Conservation (phyloP, 75 land plant species). For the Ceratopteris richardii region DNA sequence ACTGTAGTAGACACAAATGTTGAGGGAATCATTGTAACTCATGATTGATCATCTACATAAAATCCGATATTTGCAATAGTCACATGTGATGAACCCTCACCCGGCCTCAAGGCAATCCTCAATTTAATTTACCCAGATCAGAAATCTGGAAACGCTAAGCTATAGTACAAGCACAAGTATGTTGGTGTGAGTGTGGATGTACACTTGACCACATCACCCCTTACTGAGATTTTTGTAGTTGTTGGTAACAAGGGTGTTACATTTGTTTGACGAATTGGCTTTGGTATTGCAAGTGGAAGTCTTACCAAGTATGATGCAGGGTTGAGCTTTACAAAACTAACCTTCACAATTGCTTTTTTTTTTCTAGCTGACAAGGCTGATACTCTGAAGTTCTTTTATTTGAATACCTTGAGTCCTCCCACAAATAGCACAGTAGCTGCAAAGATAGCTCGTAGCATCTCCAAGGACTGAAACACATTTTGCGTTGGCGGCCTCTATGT, state of each 20-base stretch:
- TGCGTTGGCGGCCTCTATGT: slow-evolving; percentile 40
- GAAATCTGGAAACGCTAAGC: slow-evolving; percentile 74
- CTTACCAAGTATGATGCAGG: slow-evolving; percentile 55
- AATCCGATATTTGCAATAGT: slow-evolving; percentile 53
- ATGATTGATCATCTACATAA: too few species aligned
- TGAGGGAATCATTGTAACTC: too few species aligned
- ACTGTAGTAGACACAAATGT: too few species aligned
- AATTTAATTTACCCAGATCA: slow-evolving; percentile 72
- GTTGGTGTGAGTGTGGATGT: slow-evolving; percentile 44
- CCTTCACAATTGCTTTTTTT: slow-evolving; percentile 39
- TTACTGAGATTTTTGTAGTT: slow-evolving; percentile 41
- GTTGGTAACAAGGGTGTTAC: slow-evolving; percentile 36
- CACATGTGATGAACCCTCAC: slow-evolving; percentile 53
- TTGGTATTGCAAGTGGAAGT: slow-evolving; percentile 47
- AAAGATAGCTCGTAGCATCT: slow-evolving; percentile 45
- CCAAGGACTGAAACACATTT: slow-evolving; percentile 39
- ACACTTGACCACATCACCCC: slow-evolving; percentile 42
- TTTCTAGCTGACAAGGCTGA: slow-evolving; percentile 51
- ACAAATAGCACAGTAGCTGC: slow-evolving; percentile 44
- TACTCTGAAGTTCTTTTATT: slow-evolving; percentile 50
- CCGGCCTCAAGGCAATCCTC: slow-evolving; percentile 59
- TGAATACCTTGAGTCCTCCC: slow-evolving; percentile 30
- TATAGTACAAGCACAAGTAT: slow-evolving; percentile 46
- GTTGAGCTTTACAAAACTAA: slow-evolving; percentile 36
- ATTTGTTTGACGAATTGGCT: slow-evolving; percentile 48